A percentile compares a stretch with the other conserved stretches of the same genome.
Evolutionary conservation across 768 basidiomycete genomes (phyloP).

Genomic region (Daedalea quercina): DNA sequence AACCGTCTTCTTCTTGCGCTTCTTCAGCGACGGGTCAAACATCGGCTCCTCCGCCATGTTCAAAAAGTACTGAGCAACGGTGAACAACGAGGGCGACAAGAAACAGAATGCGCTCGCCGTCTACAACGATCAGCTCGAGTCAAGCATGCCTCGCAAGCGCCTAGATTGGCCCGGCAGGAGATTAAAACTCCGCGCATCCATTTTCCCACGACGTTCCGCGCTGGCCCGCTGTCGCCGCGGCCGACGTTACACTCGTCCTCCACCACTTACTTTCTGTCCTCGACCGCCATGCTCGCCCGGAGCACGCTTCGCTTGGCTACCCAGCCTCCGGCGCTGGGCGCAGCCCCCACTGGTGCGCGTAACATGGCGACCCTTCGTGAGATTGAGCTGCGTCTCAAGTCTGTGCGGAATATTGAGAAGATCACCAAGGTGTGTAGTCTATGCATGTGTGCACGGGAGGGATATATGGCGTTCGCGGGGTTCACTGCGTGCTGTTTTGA

Average conservation of each 20-base stretch:
- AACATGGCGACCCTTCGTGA: constrained; percentile 98
- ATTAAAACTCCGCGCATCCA: constrained; percentile 10
- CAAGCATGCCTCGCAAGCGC: neutral
- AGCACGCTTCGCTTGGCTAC: constrained; percentile 39
- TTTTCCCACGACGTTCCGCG: constrained; percentile 11
- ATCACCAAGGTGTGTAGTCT: constrained; percentile 93
- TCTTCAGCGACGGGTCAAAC: constrained; percentile 49
- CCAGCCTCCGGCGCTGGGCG: constrained; percentile 32
- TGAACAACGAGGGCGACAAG: constrained; percentile 1
- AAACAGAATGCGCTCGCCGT: constrained; percentile 19
- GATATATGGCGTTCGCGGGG: too few species aligned
- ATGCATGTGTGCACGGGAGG: constrained; percentile 81
- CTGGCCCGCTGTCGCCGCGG: constrained; percentile 15
- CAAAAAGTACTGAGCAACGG: neutral
- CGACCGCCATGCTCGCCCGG: constrained; percentile 41
- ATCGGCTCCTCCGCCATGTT: constrained; percentile 67
- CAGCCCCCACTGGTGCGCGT: constrained; percentile 46
- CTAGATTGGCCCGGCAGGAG: too few species aligned
- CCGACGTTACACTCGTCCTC: constrained; percentile 17
- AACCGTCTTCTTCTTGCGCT: constrained; percentile 52
- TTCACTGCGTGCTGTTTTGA: too few species aligned
- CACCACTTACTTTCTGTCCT: constrained; percentile 9
- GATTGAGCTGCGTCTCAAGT: constrained; percentile 94
- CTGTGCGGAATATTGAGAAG: constrained; percentile 97
- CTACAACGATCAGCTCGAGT: constrained; percentile 14